Evolutionary conservation across 2,329 filamentous ascomycete species (phyloP), one percentile per base, ranked within the genome.

Genomic region (Tympanopsis confertula): DNA sequence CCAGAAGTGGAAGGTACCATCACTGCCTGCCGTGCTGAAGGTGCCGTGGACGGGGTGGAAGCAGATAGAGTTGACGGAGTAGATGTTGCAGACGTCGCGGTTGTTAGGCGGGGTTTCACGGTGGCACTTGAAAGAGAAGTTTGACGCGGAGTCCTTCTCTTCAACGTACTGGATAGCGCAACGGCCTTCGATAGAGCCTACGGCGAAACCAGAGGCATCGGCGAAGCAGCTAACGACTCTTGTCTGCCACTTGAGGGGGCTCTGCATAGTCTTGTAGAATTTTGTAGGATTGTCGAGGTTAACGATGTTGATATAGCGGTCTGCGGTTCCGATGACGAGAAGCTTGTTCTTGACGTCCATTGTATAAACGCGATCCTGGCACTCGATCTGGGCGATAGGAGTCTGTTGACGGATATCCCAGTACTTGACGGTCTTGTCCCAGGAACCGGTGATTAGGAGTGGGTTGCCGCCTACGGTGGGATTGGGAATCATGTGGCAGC

Each of bases 81-180:
- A 91, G 50, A 96, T 91, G 53, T 89, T 91, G 50, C 84, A 86
- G 45, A 82, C 66, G 59, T 86, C 88, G 52, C 74, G 75, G 40
- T 77, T 64, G 1, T 33, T 33, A 7, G 30, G 30, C 12, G 83
- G 76, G 4, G 77, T 74, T 50, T 94, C 86, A 41, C 91, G 87
- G 60, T 98, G 91, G 62, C 91, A 98, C 63, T 96, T 96, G 78
- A 98, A 98, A 30, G 86, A 94, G 69, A 98, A 98, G 67, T 98
- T 96, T 53, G 81, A 83, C 51, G 79, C 82, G 46, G 82, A 66
- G 56, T 98, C 87, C 61, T 95, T 95, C 32, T 98, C 91, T 52
- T 98, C 89, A 24, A 95, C 86, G 51, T 98, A 96, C 57, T 98
- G 91, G 45, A 98, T 98, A 2, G 91, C 91, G 57, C 91, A 98